phyloP scores from a whole-genome alignment of 2,329 filamentous ascomycete genomes.

The Talaromyces sp. region DNA sequence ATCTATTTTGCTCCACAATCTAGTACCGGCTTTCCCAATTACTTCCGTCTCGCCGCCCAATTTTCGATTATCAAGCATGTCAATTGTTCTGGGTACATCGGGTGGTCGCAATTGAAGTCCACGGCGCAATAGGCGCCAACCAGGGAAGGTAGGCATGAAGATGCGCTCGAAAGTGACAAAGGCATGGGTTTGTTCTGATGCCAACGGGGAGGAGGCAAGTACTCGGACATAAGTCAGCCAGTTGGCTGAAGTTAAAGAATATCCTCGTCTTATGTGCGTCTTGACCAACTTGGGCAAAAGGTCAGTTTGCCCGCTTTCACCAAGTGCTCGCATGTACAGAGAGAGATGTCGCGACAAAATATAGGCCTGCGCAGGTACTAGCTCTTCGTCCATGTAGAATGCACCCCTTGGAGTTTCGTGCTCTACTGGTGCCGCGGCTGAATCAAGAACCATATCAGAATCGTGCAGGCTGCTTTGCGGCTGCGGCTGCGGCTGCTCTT shows the following conservation, averaged over 20 bases:
- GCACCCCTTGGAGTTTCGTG: background rate
- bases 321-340: conserved; percentile 49
- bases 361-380: conserved; percentile 38
- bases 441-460: background rate
- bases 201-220: conserved; percentile 56
- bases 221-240: conserved; percentile 74
- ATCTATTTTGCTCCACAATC: conserved; percentile 30
- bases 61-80: conserved; percentile 25
- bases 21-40: conserved; percentile 26
- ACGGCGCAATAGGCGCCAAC: conserved; percentile 52
- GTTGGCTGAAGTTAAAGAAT: conserved; percentile 65
- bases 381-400: background rate
- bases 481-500: background rate
- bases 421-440: background rate
- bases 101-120: conserved; percentile 26
- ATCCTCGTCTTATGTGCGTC: conserved; percentile 60
- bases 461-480: background rate
- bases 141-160: conserved; percentile 73
- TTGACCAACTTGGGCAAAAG: conserved; percentile 49
- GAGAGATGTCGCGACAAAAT: conserved; percentile 45
- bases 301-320: conserved; percentile 47
- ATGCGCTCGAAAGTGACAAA: conserved; percentile 69
- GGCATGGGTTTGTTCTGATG: conserved; percentile 51
- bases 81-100: conserved; percentile 22
- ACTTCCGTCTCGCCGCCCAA: conserved; percentile 16